Evolutionary conservation across 139 green algal species (phyloP).

Genomic region (Chlamydomonas sphaeroides): DNA sequence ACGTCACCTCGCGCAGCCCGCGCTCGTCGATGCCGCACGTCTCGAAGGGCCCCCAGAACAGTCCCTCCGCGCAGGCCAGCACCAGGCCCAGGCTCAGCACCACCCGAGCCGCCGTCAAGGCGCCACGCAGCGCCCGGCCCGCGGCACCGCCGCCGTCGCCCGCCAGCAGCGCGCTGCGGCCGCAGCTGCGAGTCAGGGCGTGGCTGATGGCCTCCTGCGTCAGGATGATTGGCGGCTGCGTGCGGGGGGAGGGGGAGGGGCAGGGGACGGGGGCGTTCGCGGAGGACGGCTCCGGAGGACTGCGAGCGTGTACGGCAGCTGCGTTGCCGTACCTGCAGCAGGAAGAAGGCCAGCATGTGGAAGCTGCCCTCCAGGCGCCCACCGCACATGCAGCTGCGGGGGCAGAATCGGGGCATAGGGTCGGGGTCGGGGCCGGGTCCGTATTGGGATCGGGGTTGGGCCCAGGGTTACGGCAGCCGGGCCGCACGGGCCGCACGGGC

Average conservation of each 20-base stretch:
- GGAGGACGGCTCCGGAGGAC: too few species aligned
- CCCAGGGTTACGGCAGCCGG: not conserved
- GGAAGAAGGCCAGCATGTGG: not conserved
- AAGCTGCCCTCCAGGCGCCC: not conserved
- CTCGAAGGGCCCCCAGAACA: conserved; percentile 28
- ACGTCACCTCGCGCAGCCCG: not conserved
- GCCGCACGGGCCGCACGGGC: not conserved
- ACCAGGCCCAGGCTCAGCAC: conserved; percentile 1
- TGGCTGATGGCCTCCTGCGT: not conserved
- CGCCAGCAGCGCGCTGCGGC: not conserved
- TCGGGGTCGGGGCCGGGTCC: too few species aligned
- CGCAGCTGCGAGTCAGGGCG: conserved; percentile 1
- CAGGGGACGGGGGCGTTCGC: too few species aligned
- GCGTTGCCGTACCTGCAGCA: too few species aligned
- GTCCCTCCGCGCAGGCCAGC: not conserved
- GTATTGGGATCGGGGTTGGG: too few species aligned
- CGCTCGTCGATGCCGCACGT: not conserved
- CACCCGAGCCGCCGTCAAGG: not conserved
- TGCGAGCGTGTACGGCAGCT: too few species aligned
- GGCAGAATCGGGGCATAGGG: too few species aligned
- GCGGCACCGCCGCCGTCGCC: not conserved
- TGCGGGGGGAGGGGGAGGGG: too few species aligned
- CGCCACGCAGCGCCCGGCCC: too few species aligned
- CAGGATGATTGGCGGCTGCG: not conserved
- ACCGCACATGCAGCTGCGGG: conserved; percentile 18